Base-by-base conservation (phyloP, 192 early-diverging fungal species). In the Cetraspora pellucida region DNA sequence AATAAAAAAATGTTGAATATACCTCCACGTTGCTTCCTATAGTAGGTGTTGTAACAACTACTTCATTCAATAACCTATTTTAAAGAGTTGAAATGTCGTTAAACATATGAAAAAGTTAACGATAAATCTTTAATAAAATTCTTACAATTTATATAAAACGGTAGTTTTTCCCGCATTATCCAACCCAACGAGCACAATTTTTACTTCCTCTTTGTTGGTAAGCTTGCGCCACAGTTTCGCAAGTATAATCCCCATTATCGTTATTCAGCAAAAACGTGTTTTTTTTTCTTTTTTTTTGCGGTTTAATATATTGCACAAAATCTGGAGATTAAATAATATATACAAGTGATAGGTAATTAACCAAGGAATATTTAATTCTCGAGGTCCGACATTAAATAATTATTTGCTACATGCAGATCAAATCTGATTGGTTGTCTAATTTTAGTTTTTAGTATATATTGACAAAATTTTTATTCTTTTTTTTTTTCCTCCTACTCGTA, bases 101-200 rank as follows among this genome's bases (percentile, higher is more conserved):
- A 9, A 21, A 69, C 23, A 23, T 43, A 59, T 59, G 10, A 9
- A 59, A 59, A n/a, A 1, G 2, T 16, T 17, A 63, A 10, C 25
- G 11, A 64, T 59, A 65, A 65, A 63, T 13, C 27, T 28, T 46
- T 43, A 74, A 30, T 14, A 47, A 9, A 27, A 47, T 43, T 60
- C 82, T 77, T 82, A 86, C 86, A 90, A 72, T 75, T 87, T 87
- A 79, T 90, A 90, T 23, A 89, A 77, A 30, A 89, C 82, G 11
- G 90, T 91, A 0, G 90, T 91, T 77, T 91, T 91, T 60, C 90
- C 90, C 61, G 90, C 90, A 81, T 91, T 91, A 78, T 91, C 90
- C 50, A 91, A 72, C 14, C 90, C 90, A 28, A 91, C 90, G 52
- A 91, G 88, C 10, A 92, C 85, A 60, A 91, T 90, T 81, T 91